Base-by-base conservation (phyloP, 768 basidiomycete species). In the Macrolepiota fuliginosa region DNA sequence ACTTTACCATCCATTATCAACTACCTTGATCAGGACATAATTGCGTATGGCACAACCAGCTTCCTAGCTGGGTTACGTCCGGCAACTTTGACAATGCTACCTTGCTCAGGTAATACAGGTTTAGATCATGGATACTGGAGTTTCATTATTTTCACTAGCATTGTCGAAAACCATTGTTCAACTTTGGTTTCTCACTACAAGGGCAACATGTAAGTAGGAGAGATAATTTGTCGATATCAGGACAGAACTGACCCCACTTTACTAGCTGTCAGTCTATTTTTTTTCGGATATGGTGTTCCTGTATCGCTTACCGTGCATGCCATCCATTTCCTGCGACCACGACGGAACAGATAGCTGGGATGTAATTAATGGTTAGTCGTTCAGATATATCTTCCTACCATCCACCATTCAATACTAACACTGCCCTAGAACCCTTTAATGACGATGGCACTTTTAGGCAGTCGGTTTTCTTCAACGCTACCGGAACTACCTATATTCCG, bases 361-460 rank as follows among this genome's bases (percentile, higher is more conserved):
- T 66, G 82, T 84, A 39, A 71, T 84, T 56, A 86, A 85, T 56
- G 83, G 75, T 74, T 36, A 1, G 66, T 29, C 17, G 36, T 32
- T 24, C 39, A 36, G 22, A 19, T 37, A 10, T 10, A 24, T 49
- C 22, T 27, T 22, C 24, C 24, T 22, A 27, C 1, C 12, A 13
- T 27, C 13, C 13, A 49, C 22, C 3, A 17, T 36, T 15, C 24
- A 50, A 46, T 32, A 6, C 19, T 36, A n/a, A 24, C 17, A 3
- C 1, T 25, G 51, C 39, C 13, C 25, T 59, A 79, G 78, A 86
- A 69, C 78, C 82, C 10, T 83, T 87, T 74, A 83, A 85, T 64
- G 86, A 87, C 35, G 77, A 87, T 64, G 85, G 87, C 19, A 84
- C 82, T 9, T 84, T 75, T 71, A 80, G 85, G 46, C 58, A 72